These are phyloP conservation scores for Botrytis fabae DNA, from an alignment of 2,329 filamentous ascomycete genomes.

Conservation along the genomic window DNA sequence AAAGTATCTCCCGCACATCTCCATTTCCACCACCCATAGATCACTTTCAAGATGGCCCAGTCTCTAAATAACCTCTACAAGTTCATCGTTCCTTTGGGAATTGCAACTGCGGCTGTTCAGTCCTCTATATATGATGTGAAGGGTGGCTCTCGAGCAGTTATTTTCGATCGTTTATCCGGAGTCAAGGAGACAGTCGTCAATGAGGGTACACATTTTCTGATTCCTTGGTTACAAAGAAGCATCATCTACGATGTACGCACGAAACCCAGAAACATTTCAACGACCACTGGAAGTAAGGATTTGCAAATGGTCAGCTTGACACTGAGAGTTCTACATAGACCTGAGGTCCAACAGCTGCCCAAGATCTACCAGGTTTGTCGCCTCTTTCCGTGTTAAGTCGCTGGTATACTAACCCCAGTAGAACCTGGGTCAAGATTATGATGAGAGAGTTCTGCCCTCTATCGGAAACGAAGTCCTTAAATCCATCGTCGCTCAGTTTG, in stretches of 20 bases:
- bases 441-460: constrained; percentile 95
- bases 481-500: constrained; percentile 97
- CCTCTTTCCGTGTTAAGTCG: background rate
- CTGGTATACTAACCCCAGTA: constrained; percentile 43
- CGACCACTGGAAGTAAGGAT: constrained; percentile 97
- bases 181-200: constrained; percentile 91
- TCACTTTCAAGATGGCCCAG: constrained; percentile 46
- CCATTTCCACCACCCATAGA: constrained; percentile 16
- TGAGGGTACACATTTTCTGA: constrained; percentile 94
- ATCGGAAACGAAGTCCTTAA: constrained; percentile 99
- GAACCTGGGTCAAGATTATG: constrained; percentile 97
- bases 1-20: constrained; percentile 24
- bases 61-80: constrained; percentile 63
- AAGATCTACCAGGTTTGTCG: constrained; percentile 92
- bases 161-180: constrained; percentile 91
- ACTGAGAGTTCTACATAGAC: constrained; percentile 88
- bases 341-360: constrained; percentile 86
- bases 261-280: constrained; percentile 95
- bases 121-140: constrained; percentile 95
- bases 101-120: constrained; percentile 67
- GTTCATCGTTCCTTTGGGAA: constrained; percentile 70
- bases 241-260: constrained; percentile 97
- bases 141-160: constrained; percentile 90
- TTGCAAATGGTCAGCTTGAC: constrained; percentile 99
- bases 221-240: constrained; percentile 93